Percentiles rank a stretch among this genome's conserved stretches.
Evolutionary conservation across 805 yeast species (phyloP).

Genomic region (Grigorovia humatica): DNA sequence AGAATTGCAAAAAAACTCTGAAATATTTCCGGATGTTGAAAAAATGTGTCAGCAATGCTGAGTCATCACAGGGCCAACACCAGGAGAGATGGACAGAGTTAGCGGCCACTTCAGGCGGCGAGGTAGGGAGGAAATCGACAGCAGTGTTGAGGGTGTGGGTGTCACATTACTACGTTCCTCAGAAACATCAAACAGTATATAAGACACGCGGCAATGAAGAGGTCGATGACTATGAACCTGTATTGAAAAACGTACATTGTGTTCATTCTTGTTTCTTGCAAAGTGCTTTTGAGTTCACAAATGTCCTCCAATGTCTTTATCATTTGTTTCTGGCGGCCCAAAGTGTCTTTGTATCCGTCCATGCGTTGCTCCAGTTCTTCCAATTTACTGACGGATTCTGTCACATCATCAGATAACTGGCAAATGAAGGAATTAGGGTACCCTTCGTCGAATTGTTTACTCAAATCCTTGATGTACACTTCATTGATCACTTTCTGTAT

Average conservation of each 20-base stretch:
- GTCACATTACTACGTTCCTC: neutral
- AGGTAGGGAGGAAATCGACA: neutral
- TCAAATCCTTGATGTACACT: conserved; percentile 22
- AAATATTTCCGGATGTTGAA: too few species aligned
- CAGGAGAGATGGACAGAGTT: neutral
- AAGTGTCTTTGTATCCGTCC: conserved; percentile 10
- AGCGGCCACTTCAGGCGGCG: neutral
- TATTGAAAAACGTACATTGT: conserved; percentile 5
- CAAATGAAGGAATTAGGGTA: conserved; percentile 20
- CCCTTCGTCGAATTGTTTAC: conserved; percentile 18
- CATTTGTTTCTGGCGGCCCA: conserved; percentile 18
- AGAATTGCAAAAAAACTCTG: too few species aligned
- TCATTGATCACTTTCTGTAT: conserved; percentile 21
- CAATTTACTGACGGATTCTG: conserved; percentile 14
- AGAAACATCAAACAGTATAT: conserved; percentile 1
- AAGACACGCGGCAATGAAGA: neutral
- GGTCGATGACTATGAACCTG: conserved; percentile 7
- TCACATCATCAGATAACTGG: conserved; percentile 7
- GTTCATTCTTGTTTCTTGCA: conserved; percentile 1
- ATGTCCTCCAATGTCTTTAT: conserved; percentile 20
- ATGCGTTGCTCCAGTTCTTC: conserved; percentile 21
- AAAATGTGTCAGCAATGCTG: neutral
- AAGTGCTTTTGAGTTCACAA: conserved; percentile 4
- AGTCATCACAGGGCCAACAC: neutral
- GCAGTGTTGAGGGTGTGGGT: neutral